phyloP scores from a whole-genome alignment of 257 asterid genomes.

The Solanum medicagineum region DNA sequence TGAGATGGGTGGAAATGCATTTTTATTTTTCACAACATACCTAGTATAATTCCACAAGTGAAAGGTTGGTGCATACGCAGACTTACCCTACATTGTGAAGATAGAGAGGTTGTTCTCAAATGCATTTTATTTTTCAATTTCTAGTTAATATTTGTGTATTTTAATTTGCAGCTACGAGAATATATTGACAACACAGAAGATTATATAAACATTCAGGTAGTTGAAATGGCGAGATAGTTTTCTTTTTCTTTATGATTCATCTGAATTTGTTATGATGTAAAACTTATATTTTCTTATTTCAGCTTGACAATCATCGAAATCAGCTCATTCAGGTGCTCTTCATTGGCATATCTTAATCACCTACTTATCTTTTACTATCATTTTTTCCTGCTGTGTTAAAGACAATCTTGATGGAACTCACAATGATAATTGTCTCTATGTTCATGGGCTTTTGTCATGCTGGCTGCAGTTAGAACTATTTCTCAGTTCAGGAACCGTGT shows the following conservation, averaged over 20 bases:
- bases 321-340: conserved; percentile 81
- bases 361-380: neutral
- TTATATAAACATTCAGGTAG: conserved; percentile 90
- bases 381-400: neutral
- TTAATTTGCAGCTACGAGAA: conserved; percentile 63
- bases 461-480: conserved; percentile 73
- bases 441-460: neutral
- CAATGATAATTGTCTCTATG: neutral
- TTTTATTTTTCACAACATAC: neutral
- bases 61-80: neutral
- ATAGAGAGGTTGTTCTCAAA: neutral
- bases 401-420: neutral
- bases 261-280: neutral
- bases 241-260: neutral
- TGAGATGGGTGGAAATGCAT: neutral
- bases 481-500: conserved; percentile 73
- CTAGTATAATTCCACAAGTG: neutral
- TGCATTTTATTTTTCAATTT: neutral
- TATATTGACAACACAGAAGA: conserved; percentile 92
- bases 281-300: conserved; percentile 8
- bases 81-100: neutral
- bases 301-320: conserved; percentile 94
- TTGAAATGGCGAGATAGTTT: neutral
- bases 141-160: neutral
- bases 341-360: neutral